Evolutionary conservation across 176 grass and related monocot species (phyloP).

Genomic region (Puccinellia tenuiflora): DNA sequence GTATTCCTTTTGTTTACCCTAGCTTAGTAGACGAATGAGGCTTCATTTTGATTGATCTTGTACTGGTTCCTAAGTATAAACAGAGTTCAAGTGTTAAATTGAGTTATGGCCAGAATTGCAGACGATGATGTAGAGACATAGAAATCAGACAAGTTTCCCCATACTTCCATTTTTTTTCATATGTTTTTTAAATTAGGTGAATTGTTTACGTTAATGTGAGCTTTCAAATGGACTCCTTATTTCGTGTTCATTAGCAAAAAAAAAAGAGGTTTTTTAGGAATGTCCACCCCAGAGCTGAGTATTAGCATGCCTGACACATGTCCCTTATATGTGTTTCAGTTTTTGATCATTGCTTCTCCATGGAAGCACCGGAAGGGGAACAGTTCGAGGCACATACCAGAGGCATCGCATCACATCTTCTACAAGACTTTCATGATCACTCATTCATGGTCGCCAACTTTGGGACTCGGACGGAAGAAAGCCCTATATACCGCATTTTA

Average conservation of each 20-base stretch:
- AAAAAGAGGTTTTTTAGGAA: no score
- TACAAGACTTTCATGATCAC: slow-evolving; percentile 56
- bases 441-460: slow-evolving; percentile 88
- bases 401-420: slow-evolving; percentile 44
- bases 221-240: not conserved
- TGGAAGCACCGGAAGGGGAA: slow-evolving; percentile 46
- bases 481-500: slow-evolving; percentile 56
- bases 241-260: not conserved
- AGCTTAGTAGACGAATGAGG: not conserved
- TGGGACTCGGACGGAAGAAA: slow-evolving; percentile 50
- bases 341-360: slow-evolving; percentile 78
- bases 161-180: not conserved
- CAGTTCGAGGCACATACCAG: slow-evolving; percentile 58
- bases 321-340: slow-evolving; percentile 41
- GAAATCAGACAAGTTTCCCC: not conserved
- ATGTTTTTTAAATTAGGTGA: not conserved
- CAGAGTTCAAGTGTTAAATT: not conserved
- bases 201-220: not conserved
- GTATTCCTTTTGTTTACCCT: not conserved
- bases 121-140: not conserved
- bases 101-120: not conserved
- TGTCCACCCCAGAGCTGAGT: no score
- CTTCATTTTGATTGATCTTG: not conserved
- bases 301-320: slow-evolving; percentile 19
- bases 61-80: not conserved